These are phyloP conservation scores for Amoebophrya sp. DNA, from an alignment of 169 alveolate species.

Conservation along the genomic window DNA sequence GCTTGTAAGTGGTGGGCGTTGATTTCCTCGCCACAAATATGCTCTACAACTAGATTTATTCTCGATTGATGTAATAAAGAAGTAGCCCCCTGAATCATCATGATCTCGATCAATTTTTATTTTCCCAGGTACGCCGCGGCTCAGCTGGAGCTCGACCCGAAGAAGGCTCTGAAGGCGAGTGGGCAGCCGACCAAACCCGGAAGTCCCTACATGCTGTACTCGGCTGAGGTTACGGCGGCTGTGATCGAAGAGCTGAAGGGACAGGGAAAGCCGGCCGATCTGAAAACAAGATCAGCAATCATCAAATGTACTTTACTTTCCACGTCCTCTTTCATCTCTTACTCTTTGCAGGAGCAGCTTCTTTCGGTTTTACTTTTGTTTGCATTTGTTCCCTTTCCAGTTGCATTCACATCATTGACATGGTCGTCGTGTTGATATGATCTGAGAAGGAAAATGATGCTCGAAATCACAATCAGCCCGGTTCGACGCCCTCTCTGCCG, in stretches of 20 bases:
- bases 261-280: too few relatives aligned
- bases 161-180: background rate
- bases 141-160: background rate
- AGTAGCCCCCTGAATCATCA: too few relatives aligned
- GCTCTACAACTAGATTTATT: too few relatives aligned
- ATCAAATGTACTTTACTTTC: too few relatives aligned
- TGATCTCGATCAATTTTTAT: background rate
- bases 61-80: too few relatives aligned
- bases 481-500: background rate
- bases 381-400: background rate
- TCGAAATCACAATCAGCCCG: background rate
- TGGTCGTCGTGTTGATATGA: background rate
- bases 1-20: too few relatives aligned
- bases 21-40: too few relatives aligned
- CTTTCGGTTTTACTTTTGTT: background rate
- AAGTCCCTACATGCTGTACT: background rate
- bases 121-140: background rate
- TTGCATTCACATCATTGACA: background rate
- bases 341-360: too few relatives aligned
- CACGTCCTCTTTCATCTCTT: too few relatives aligned
- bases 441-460: background rate
- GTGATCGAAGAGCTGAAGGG: too few relatives aligned
- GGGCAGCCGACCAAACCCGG: slow-evolving; percentile 1
- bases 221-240: background rate
- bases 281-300: too few relatives aligned